Evolutionary conservation across 176 grass and related monocot genomes (phyloP).

Genomic region (Canna indica): DNA sequence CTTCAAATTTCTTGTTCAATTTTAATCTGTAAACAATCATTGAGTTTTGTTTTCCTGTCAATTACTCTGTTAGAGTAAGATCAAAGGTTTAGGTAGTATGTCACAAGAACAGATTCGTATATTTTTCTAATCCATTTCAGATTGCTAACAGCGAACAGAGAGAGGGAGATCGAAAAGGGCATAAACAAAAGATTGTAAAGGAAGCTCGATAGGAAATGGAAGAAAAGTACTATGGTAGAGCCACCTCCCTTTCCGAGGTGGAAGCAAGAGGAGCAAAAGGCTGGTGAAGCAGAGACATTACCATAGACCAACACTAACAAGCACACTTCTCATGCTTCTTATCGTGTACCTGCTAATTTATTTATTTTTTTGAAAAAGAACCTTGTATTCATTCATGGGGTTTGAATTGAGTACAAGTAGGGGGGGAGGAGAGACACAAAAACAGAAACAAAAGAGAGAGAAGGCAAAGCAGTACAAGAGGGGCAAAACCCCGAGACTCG

Average conservation of each 20-base stretch:
- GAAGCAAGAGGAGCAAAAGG: neutral
- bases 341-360: neutral
- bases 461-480: no score
- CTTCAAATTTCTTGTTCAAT: no score
- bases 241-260: neutral
- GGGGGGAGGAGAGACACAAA: no score
- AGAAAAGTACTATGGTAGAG: conserved; percentile 10
- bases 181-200: conserved; percentile 88
- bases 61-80: no score
- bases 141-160: conserved; percentile 94
- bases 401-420: neutral
- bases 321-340: neutral
- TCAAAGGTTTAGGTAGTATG: no score
- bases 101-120: no score
- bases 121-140: conserved; percentile 20
- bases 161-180: conserved; percentile 78
- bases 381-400: neutral
- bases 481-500: no score
- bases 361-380: neutral
- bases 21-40: no score
- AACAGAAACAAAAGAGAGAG: no score
- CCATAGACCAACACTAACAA: neutral
- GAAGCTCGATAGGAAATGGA: conserved; percentile 96
- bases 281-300: conserved; percentile 15
- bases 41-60: no score